Evolutionary conservation across 306 rosid species (phyloP).

Genomic region (Quercus glauca): DNA sequence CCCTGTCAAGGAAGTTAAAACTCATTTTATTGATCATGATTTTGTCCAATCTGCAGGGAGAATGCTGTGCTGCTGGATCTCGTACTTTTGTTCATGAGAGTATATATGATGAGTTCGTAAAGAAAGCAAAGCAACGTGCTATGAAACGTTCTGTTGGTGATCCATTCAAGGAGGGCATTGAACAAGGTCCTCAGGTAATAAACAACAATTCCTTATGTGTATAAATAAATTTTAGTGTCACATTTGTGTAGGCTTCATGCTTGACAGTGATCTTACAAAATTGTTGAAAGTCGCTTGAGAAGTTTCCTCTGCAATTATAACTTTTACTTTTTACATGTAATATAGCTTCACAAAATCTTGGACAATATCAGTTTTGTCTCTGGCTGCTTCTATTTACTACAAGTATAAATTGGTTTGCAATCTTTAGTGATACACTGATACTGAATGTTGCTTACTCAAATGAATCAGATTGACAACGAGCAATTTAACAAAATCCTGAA

Average conservation of each 20-base stretch:
- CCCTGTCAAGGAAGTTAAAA: neutral
- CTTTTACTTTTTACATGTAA: no score
- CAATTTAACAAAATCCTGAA: constrained; percentile 76
- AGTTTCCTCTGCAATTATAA: neutral
- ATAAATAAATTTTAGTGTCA: neutral
- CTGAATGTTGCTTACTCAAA: neutral
- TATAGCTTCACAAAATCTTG: neutral
- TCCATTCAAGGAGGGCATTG: constrained; percentile 75
- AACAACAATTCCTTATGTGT: neutral
- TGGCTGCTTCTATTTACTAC: neutral
- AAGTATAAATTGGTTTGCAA: constrained; percentile 1
- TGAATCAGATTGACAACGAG: constrained; percentile 59
- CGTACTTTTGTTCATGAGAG: constrained; percentile 86
- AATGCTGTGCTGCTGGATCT: constrained; percentile 95
- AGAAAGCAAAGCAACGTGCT: constrained; percentile 82
- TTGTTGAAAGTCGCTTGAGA: neutral
- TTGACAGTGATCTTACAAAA: neutral
- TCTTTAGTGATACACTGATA: constrained; percentile 15
- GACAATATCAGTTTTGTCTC: no score
- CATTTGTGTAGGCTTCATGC: neutral
- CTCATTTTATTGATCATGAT: constrained; percentile 10
- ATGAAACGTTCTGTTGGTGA: constrained; percentile 78
- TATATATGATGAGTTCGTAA: constrained; percentile 72
- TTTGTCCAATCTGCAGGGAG: constrained; percentile 60
- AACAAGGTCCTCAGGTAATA: constrained; percentile 97